phyloP scores from a whole-genome alignment of 1,139 yeast genomes.

The Pichia sp. region DNA sequence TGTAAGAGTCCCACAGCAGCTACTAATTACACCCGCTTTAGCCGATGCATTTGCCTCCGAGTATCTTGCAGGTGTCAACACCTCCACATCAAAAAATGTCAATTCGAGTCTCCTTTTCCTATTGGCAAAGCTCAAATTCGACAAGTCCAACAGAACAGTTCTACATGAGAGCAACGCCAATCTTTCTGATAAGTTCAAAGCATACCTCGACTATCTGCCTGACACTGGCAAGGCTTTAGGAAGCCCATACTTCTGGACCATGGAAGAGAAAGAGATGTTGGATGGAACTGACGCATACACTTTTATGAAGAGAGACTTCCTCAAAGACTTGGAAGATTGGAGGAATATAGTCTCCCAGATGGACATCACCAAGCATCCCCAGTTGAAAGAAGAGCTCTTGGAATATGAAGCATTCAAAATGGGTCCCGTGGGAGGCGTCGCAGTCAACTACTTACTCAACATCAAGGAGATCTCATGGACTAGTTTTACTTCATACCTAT shows the following conservation, averaged over 20 bases:
- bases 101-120: conserved; percentile 47
- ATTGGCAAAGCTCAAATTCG: conserved; percentile 41
- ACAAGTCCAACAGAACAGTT: conserved; percentile 21
- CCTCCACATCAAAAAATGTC: conserved; percentile 22
- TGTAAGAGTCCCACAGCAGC: conserved; percentile 23
- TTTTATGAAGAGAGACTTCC: conserved; percentile 36
- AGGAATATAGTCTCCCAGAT: conserved; percentile 26
- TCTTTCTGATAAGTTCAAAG: conserved; percentile 25
- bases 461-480: conserved; percentile 44
- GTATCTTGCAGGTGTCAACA: conserved; percentile 16
- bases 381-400: conserved; percentile 32
- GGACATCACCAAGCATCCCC: conserved; percentile 14
- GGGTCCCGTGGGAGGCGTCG: conserved; percentile 21
- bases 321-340: conserved; percentile 52
- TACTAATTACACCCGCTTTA: conserved; percentile 30
- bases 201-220: conserved; percentile 63
- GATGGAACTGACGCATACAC: conserved; percentile 58
- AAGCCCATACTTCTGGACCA: conserved; percentile 63
- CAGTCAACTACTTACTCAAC: conserved; percentile 19
- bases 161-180: conserved; percentile 11
- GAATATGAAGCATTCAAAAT: conserved; percentile 23
- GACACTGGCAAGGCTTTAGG: conserved; percentile 38
- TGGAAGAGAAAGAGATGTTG: conserved; percentile 44
- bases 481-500: conserved; percentile 59
- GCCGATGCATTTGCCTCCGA: conserved; percentile 42